These are phyloP conservation scores for Metroxylon sagu DNA, from an alignment of 176 grass and related monocot genomes.

Conservation along the genomic window DNA sequence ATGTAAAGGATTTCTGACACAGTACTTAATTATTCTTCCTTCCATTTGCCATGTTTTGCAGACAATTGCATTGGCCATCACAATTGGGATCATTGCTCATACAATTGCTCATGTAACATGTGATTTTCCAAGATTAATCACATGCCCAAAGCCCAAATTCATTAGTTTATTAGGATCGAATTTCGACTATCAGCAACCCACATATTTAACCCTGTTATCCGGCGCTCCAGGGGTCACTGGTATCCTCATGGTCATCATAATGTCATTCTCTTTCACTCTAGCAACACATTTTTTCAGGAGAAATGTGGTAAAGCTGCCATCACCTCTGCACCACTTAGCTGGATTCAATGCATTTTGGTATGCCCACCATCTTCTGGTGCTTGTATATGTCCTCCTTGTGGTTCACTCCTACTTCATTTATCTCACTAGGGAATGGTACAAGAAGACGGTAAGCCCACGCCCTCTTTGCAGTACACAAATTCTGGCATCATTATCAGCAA, in stretches of 20 bases:
- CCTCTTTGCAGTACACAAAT: not conserved
- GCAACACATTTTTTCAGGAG: constrained; percentile 79
- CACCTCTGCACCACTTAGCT: constrained; percentile 81
- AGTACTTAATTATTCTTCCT: too few relatives aligned
- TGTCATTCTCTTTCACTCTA: constrained; percentile 89
- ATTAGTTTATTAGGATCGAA: constrained; percentile 40
- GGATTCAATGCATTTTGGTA: constrained; percentile 99
- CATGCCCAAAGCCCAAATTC: constrained; percentile 57
- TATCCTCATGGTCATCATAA: constrained; percentile 90
- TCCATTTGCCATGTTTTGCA: too few relatives aligned
- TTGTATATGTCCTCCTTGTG: constrained; percentile 70
- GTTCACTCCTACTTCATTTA: constrained; percentile 95
- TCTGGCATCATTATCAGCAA: too few relatives aligned
- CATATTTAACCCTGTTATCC: constrained; percentile 46
- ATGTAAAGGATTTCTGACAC: too few relatives aligned
- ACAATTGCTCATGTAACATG: constrained; percentile 36
- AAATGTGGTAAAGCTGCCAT: constrained; percentile 81
- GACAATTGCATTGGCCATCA: constrained; percentile 22
- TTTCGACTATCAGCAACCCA: constrained; percentile 71
- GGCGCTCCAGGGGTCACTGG: constrained; percentile 75
- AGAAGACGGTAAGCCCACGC: constrained; percentile 56
- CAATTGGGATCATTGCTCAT: not conserved
- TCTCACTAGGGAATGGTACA: constrained; percentile 86
- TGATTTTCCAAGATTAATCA: constrained; percentile 82
- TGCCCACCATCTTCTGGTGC: constrained; percentile 80